These are phyloP conservation scores for Tetracladium marchalianum DNA, from an alignment of 495 filamentous ascomycete species.

Conservation along the genomic window DNA sequence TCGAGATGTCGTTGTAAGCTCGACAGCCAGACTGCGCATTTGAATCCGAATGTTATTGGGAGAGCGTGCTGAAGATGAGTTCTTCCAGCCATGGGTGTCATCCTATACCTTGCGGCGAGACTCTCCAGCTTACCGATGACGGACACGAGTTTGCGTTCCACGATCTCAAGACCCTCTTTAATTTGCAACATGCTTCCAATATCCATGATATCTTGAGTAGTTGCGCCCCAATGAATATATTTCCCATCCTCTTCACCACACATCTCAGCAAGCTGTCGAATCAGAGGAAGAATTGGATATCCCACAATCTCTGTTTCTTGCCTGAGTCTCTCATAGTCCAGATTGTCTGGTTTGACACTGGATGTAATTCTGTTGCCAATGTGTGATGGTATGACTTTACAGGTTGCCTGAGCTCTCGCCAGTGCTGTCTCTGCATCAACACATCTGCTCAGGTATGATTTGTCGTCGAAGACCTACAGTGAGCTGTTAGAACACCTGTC, in stretches of 20 bases:
- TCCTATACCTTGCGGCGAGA: slow-evolving; percentile 30
- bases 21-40: slow-evolving; percentile 35
- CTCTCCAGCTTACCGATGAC: slow-evolving; percentile 26
- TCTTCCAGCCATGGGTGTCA: slow-evolving; percentile 41
- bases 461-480: slow-evolving; percentile 32
- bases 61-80: slow-evolving; percentile 43
- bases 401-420: slow-evolving; percentile 33
- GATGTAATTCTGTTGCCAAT: slow-evolving; percentile 31
- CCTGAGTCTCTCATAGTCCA: slow-evolving; percentile 13
- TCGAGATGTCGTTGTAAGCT: slow-evolving; percentile 33
- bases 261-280: slow-evolving; percentile 31
- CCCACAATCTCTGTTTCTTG: slow-evolving; percentile 42
- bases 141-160: slow-evolving; percentile 27
- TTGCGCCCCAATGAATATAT: slow-evolving; percentile 47
- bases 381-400: slow-evolving; percentile 33
- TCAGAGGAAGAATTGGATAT: slow-evolving; percentile 41
- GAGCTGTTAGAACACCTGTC: slow-evolving; percentile 5
- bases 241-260: slow-evolving; percentile 33
- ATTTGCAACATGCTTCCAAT: slow-evolving; percentile 39
- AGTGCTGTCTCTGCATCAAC: slow-evolving; percentile 41
- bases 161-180: slow-evolving; percentile 32
- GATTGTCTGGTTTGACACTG: slow-evolving; percentile 19
- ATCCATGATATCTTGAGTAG: slow-evolving; percentile 48
- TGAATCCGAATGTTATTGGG: slow-evolving; percentile 40
- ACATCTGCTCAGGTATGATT: slow-evolving; percentile 37